phyloP scores from a whole-genome alignment of 2,329 filamentous ascomycete species.

The Zymoseptoria ardabiliae region DNA sequence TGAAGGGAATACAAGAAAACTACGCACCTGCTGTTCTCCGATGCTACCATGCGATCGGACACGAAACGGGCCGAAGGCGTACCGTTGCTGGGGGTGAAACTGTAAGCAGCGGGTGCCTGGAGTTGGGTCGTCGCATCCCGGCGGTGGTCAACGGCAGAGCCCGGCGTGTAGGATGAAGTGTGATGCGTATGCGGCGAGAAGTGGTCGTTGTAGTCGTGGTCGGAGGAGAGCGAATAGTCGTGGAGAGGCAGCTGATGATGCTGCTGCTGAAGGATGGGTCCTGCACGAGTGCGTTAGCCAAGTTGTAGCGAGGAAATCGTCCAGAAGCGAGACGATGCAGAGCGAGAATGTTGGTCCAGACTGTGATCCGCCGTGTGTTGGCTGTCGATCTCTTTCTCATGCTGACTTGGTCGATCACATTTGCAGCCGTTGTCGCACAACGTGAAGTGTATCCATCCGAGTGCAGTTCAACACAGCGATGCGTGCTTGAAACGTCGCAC shows the following conservation, averaged over 20 bases:
- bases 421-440: not conserved
- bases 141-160: conserved; percentile 42
- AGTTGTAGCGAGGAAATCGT: conserved; percentile 5
- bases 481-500: conserved; percentile 12
- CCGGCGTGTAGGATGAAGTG: conserved; percentile 33
- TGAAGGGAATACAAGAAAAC: conserved; percentile 21
- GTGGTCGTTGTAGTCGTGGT: conserved; percentile 41
- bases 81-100: conserved; percentile 42
- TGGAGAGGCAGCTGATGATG: conserved; percentile 32
- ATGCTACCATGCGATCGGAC: conserved; percentile 43
- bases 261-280: conserved; percentile 37
- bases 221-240: conserved; percentile 38
- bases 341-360: conserved; percentile 8
- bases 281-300: conserved; percentile 36
- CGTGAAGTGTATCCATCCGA: not conserved
- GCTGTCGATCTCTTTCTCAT: not conserved
- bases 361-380: not conserved
- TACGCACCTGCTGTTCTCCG: conserved; percentile 49
- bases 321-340: conserved; percentile 4
- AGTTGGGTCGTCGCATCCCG: conserved; percentile 45
- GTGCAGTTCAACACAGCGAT: conserved; percentile 1
- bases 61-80: conserved; percentile 40
- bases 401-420: not conserved
- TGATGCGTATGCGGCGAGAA: conserved; percentile 41
- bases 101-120: conserved; percentile 37